Evolutionary conservation across 768 basidiomycete species (phyloP).

Genomic region (Phaeotremella fagi): DNA sequence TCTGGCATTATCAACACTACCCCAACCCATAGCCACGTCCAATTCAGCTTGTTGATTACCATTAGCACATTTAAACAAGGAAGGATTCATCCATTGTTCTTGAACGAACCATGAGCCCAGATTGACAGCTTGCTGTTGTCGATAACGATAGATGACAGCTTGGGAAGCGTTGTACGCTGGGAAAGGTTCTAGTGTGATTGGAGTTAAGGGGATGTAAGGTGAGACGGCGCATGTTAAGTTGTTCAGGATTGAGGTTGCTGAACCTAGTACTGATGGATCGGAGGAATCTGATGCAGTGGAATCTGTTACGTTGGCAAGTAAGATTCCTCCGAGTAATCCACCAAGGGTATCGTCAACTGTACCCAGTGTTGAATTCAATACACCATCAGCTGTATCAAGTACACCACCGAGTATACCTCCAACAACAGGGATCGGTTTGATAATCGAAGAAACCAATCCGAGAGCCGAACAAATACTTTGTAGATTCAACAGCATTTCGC

Average conservation of each 20-base stretch:
- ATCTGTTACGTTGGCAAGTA: not conserved
- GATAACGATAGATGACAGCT: constrained; percentile 58
- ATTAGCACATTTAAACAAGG: constrained; percentile 59
- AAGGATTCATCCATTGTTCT: constrained; percentile 71
- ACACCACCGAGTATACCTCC: constrained; percentile 18
- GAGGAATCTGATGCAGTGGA: not conserved
- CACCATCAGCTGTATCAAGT: constrained; percentile 20
- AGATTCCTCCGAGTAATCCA: constrained; percentile 15
- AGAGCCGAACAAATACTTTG: constrained; percentile 24
- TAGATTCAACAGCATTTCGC: constrained; percentile 30
- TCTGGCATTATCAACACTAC: constrained; percentile 27
- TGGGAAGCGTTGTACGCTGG: constrained; percentile 54
- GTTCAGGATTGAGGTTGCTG: not conserved
- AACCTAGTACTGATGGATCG: not conserved
- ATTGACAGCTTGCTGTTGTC: constrained; percentile 63
- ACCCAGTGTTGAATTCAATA: constrained; percentile 6
- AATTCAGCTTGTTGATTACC: constrained; percentile 57
- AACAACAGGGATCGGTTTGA: constrained; percentile 22
- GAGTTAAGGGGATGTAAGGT: constrained; percentile 22
- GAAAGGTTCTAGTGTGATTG: constrained; percentile 50
- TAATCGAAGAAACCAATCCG: constrained; percentile 29
- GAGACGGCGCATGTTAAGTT: constrained; percentile 16
- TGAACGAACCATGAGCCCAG: constrained; percentile 68
- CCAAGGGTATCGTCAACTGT: constrained; percentile 8
- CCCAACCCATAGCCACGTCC: constrained; percentile 65